Base-by-base conservation (phyloP, 2,329 filamentous ascomycete genomes). In the Aspergillus chevalieri region DNA sequence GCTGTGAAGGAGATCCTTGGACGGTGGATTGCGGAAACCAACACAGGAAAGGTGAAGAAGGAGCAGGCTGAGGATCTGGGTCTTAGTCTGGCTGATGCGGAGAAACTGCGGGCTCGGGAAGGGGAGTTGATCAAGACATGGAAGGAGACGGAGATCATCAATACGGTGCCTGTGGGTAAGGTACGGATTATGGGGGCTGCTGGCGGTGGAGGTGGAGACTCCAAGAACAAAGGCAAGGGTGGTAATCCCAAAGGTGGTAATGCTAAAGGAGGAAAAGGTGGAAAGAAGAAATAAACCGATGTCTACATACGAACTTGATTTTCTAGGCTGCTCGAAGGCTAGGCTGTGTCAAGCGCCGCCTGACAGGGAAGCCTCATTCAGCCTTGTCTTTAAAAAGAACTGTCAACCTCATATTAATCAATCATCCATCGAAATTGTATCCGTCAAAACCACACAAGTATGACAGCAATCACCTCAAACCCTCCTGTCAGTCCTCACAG, bases 1-100 rank as follows among this genome's bases (percentile, higher is more conserved):
- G 91, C 90, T 0, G 83, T 95, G 44, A 89, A 88, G 66, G 92
- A 97, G 69, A 85, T 97, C 28, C 70, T 97, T n/a, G 83, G 85
- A 44, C 80, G 81, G 52, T 96, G 92, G 91, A 79, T 85, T 56
- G 69, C 77, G 17, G 89, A 83, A 45, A 80, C 83, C 6, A 66
- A 65, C 1, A 64, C 63, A 0, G 65, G 63, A 22, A 76, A 74
- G 47, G 76, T 70, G 48, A 71, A 72, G 47, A 73, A 73, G 48
- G 69, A 75, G 52, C 75, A 78, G 21, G 65, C 86, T 1, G 84
- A 88, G 62, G 82, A 85, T 63, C 71, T 57, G 26, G 66, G 67
- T 1, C 58, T 66, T 17, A 57, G 72, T 50, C 73, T 76, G 34
- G 68, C 72, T 47, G 85, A 86, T 61, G 77, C 75, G 9, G 89